Percentiles rank a stretch among this genome's conserved stretches.
These are phyloP conservation scores for Trapa incisa DNA, from an alignment of 345 rosid species.

Conservation along the genomic window DNA sequence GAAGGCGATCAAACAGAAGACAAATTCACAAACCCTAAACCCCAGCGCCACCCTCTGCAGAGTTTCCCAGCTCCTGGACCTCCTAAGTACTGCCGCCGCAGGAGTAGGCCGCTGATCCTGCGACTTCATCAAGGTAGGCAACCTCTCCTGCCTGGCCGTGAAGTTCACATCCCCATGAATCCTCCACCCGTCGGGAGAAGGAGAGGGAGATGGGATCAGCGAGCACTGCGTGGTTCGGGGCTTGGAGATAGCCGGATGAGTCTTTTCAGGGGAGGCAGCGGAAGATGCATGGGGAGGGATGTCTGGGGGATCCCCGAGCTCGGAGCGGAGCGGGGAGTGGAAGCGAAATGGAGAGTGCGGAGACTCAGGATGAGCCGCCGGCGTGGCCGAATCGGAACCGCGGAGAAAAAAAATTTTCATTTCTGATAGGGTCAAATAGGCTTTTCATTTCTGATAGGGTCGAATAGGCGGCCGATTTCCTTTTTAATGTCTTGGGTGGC, in stretches of 20 bases:
- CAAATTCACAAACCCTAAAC: constrained; percentile 48
- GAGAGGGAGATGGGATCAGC: constrained; percentile 19
- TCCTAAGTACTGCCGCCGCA: constrained; percentile 19
- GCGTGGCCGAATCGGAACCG: constrained; percentile 26
- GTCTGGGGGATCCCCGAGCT: constrained; percentile 40
- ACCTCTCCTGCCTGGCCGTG: constrained; percentile 20
- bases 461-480: neutral
- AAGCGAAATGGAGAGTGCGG: constrained; percentile 68
- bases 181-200: constrained; percentile 14
- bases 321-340: constrained; percentile 65
- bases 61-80: constrained; percentile 21
- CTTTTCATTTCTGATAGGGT: neutral
- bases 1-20: constrained; percentile 80
- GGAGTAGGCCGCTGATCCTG: constrained; percentile 13
- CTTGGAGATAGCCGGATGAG: constrained; percentile 18
- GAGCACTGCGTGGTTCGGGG: constrained; percentile 40
- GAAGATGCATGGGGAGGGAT: constrained; percentile 55
- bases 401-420: constrained; percentile 55
- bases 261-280: constrained; percentile 34
- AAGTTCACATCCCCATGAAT: neutral
- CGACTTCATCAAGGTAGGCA: constrained; percentile 17
- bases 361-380: constrained; percentile 31
- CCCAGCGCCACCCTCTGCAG: constrained; percentile 39
- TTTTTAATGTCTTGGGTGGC: neutral
- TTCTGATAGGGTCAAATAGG: neutral